Conservation (phyloP, 176 grass and related monocot genomes). For the Canna indica region DNA sequence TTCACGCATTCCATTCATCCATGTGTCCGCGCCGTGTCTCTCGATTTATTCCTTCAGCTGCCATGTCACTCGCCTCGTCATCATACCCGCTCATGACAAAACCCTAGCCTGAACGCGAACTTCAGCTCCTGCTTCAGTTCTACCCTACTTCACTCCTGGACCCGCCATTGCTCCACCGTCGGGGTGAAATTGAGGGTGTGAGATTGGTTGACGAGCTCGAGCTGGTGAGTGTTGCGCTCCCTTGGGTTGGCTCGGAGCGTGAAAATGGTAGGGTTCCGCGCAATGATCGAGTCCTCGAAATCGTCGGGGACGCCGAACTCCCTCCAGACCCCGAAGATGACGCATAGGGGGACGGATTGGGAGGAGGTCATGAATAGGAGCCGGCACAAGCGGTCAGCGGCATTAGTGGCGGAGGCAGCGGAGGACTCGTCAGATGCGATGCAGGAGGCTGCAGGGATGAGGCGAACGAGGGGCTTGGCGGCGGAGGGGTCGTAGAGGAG, state of each 20-base stretch:
- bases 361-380: constrained; percentile 51
- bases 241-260: too few species aligned
- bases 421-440: constrained; percentile 30
- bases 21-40: too few species aligned
- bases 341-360: constrained; percentile 46
- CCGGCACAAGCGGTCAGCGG: constrained; percentile 28
- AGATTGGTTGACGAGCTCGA: constrained; percentile 36
- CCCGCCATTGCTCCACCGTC: constrained; percentile 25
- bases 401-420: neutral
- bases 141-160: constrained; percentile 8
- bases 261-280: too few species aligned
- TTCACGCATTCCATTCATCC: too few species aligned
- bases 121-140: constrained; percentile 9
- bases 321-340: constrained; percentile 59
- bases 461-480: constrained; percentile 37
- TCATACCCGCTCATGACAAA: too few species aligned
- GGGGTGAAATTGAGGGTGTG: constrained; percentile 18
- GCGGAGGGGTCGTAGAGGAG: constrained; percentile 22
- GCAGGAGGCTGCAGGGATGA: constrained; percentile 32
- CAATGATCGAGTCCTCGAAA: too few species aligned
- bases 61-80: too few species aligned
- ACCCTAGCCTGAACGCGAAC: constrained; percentile 49
- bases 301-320: constrained; percentile 76
- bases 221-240: too few species aligned
- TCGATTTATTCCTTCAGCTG: too few species aligned